Evolutionary conservation across 352 stramenopile species (phyloP), one percentile per base, ranked within the genome.

Genomic region (Peronospora farinosa): DNA sequence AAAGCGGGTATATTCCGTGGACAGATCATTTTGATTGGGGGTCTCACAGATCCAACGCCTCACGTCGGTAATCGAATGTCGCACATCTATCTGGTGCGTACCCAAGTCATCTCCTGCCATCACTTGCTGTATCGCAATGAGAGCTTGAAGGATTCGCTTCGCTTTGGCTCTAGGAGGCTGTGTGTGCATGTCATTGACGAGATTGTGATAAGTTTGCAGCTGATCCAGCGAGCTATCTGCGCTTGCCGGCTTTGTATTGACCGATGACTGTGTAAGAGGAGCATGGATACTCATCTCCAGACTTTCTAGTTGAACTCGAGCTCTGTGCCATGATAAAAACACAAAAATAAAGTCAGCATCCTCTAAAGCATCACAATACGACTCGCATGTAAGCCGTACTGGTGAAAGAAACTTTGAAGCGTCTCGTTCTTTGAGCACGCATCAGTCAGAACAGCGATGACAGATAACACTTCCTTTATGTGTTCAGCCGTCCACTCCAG

Each of bases 381-480:
- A 5, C 27, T 11, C 9, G 19, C 10, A 30, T 9, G 2, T 13
- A 41, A 5, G 3, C 7, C 43, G 16, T 59, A 70, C 57, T 52
- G 39, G 15, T 70, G 39, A 27, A 67, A 67, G n/a, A 41, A 43
- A 28, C 25, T 16, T 7, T 47, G 53, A 7, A 70, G 40, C 45
- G 49, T 13, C 40, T 64, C 33, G 45, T 60, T 67, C 33, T 57
- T 64, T 19, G 53, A 48, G 35, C 62, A 70, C n/a, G 57, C 47
- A 15, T 56, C 35, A n/a, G 47, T 44, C 15, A 70, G 57, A 1
- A 23, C 40, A 28, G 40, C 45, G 2, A 64, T 23, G 10, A 67
- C 12, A 17, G 43, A 33, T 3, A 19, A 36, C n/a, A 57, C 37
- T 49, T 70, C 57, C 30, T 63, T 45, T 2, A 36, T 27, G 27